Conservation (phyloP, 495 filamentous ascomycete genomes). For the Aspergillus panamensis region DNA sequence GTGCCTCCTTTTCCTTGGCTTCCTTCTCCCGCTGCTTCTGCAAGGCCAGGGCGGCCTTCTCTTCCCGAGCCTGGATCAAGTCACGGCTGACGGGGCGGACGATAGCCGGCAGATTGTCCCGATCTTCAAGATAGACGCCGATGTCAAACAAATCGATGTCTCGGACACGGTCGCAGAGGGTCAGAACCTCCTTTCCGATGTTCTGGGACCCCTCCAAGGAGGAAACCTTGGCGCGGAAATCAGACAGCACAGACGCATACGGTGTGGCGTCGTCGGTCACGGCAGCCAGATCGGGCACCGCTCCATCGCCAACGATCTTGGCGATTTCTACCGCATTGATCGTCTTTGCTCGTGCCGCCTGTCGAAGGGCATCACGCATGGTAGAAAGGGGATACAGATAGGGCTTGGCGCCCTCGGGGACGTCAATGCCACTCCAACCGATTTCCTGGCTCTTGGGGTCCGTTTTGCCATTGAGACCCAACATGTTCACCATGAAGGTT, state of each 20-base stretch:
- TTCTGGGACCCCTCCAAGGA: slow-evolving; percentile 44
- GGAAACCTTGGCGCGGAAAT: slow-evolving; percentile 41
- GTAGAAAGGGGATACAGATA: slow-evolving; percentile 61
- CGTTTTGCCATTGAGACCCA: slow-evolving; percentile 73
- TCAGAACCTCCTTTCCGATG: slow-evolving; percentile 57
- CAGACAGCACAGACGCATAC: slow-evolving; percentile 35
- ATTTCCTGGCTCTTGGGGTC: slow-evolving; percentile 57
- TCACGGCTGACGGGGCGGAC: slow-evolving; percentile 77
- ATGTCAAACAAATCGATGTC: slow-evolving; percentile 74
- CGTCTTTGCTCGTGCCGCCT: slow-evolving; percentile 45
- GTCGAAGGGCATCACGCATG: slow-evolving; percentile 65
- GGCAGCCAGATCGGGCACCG: slow-evolving; percentile 19
- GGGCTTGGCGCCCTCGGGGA: slow-evolving; percentile 57
- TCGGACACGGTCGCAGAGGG: slow-evolving; percentile 74
- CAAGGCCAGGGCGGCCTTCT: slow-evolving; percentile 52
- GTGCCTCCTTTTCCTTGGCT: slow-evolving; percentile 53
- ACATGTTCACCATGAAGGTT: slow-evolving; percentile 75
- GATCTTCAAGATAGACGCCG: slow-evolving; percentile 85
- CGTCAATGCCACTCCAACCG: slow-evolving; percentile 77
- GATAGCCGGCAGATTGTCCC: slow-evolving; percentile 66
- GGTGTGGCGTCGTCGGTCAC: slow-evolving; percentile 32
- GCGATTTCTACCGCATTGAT: slow-evolving; percentile 33
- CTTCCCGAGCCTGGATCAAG: slow-evolving; percentile 66
- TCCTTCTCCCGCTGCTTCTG: slow-evolving; percentile 59
- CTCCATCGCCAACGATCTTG: slow-evolving; percentile 27